Conservation (phyloP, 371 early-diverging fungal species). For the Lichtheimia ornata region DNA sequence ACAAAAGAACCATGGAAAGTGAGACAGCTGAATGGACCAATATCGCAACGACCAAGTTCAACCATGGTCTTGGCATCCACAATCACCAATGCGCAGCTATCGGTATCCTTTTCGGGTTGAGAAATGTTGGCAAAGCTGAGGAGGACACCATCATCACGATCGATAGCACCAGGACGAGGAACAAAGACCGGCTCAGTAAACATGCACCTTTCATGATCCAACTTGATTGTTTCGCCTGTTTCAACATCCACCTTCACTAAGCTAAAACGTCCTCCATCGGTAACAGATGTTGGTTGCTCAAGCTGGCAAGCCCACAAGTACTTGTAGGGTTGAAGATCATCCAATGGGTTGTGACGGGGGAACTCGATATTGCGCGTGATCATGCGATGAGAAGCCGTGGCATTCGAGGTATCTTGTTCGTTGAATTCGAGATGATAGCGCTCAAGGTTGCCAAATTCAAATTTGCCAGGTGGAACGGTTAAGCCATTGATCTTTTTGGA, state of each 20-base stretch:
- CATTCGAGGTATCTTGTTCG: conserved; percentile 9
- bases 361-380: conserved; percentile 50
- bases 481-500: conserved; percentile 20
- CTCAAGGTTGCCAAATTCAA: conserved; percentile 30
- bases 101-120: conserved; percentile 17
- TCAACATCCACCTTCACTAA: conserved; percentile 51
- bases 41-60: conserved; percentile 52
- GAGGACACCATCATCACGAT: conserved; percentile 67
- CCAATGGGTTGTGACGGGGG: conserved; percentile 26
- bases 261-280: conserved; percentile 22
- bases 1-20: conserved; percentile 60
- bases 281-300: conserved; percentile 21
- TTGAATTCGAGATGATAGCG: conserved; percentile 21
- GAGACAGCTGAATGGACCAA: conserved; percentile 46
- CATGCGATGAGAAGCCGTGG: conserved; percentile 15
- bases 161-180: conserved; percentile 35
- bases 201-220: conserved; percentile 35
- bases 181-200: conserved; percentile 70
- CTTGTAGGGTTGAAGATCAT: conserved; percentile 26
- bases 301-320: conserved; percentile 54
- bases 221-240: conserved; percentile 13
- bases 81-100: conserved; percentile 54
- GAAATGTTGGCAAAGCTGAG: conserved; percentile 46
- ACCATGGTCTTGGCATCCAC: conserved; percentile 55
- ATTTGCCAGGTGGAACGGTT: conserved; percentile 6